Conservation (phyloP, 2,329 filamentous ascomycete genomes). For the Golovinomyces cichoracearum region DNA sequence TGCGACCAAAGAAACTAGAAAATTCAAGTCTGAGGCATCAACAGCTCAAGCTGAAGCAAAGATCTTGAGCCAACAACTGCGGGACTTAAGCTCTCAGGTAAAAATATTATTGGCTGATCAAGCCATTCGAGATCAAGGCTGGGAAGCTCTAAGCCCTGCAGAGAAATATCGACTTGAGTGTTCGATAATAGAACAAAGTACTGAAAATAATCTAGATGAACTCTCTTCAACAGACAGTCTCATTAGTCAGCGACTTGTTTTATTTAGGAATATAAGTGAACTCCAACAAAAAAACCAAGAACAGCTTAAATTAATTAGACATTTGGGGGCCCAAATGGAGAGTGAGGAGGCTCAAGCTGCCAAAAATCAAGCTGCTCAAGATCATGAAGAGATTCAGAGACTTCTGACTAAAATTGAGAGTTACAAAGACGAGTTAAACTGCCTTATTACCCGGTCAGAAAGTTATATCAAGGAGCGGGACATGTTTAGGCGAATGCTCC, state of each 20-base stretch:
- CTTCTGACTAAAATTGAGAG: constrained; percentile 48
- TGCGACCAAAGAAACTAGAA: constrained; percentile 53
- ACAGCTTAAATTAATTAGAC: constrained; percentile 54
- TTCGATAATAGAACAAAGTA: constrained; percentile 48
- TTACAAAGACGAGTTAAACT: constrained; percentile 63
- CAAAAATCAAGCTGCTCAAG: constrained; percentile 34
- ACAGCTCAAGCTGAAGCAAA: constrained; percentile 41
- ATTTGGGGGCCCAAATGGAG: constrained; percentile 73
- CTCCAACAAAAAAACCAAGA: constrained; percentile 74
- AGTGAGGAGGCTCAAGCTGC: constrained; percentile 56
- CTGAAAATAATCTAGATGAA: constrained; percentile 42
- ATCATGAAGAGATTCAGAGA: constrained; percentile 46
- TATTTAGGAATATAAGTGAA: constrained; percentile 65
- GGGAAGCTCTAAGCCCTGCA: constrained; percentile 41
- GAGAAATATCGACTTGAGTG: constrained; percentile 54
- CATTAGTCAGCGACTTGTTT: constrained; percentile 69
- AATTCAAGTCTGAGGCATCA: constrained; percentile 46
- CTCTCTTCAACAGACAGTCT: constrained; percentile 66
- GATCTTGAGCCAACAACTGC: constrained; percentile 62
- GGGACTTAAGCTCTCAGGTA: constrained; percentile 71
- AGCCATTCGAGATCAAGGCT: constrained; percentile 55
- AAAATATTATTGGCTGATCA: constrained; percentile 76
- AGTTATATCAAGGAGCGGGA: constrained; percentile 89
- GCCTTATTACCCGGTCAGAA: constrained; percentile 59
- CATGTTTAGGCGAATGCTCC: constrained; percentile 87